These are phyloP conservation scores for Aeminium ludgeri DNA, from an alignment of 495 filamentous ascomycete species.

Conservation along the genomic window DNA sequence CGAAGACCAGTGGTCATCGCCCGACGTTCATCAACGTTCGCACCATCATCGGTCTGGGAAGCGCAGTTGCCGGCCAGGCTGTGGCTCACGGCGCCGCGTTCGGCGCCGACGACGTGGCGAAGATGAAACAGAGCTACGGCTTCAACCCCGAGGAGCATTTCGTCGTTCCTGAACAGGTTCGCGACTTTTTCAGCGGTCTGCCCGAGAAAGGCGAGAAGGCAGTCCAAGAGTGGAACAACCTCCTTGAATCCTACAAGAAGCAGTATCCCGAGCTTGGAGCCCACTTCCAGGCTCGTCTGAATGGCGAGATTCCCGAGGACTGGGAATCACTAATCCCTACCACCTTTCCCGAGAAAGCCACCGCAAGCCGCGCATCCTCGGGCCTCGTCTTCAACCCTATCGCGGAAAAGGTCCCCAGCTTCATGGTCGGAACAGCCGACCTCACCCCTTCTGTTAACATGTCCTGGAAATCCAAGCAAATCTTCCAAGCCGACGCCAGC, in stretches of 20 bases:
- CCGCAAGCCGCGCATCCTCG: conserved; percentile 32
- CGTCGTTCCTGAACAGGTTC: conserved; percentile 30
- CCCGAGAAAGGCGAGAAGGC: no score
- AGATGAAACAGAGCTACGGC: conserved; percentile 33
- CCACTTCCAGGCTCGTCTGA: conserved; percentile 32
- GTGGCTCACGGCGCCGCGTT: conserved; percentile 37
- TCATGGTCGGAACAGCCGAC: conserved; percentile 46
- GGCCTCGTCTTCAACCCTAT: conserved; percentile 37
- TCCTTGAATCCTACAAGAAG: conserved; percentile 27
- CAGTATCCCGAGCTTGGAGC: conserved; percentile 31
- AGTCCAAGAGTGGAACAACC: conserved; percentile 2
- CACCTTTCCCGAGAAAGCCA: no score
- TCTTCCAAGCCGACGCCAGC: no score
- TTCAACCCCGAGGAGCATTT: conserved; percentile 32
- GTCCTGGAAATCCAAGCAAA: conserved; percentile 36
- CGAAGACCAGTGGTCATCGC: conserved; percentile 27
- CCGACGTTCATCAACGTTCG: conserved; percentile 43
- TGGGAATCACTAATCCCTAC: conserved; percentile 32
- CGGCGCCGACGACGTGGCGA: conserved; percentile 29
- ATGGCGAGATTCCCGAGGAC: conserved; percentile 30
- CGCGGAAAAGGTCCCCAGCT: conserved; percentile 28
- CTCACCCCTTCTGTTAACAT: conserved; percentile 41
- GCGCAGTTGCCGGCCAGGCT: conserved; percentile 31
- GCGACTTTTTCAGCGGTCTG: conserved; percentile 32
- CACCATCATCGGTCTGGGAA: conserved; percentile 42